A percentile compares a stretch with the other conserved stretches of the same genome.
Evolutionary conservation across 768 basidiomycete species (phyloP).

Genomic region (Mycena haematopus): DNA sequence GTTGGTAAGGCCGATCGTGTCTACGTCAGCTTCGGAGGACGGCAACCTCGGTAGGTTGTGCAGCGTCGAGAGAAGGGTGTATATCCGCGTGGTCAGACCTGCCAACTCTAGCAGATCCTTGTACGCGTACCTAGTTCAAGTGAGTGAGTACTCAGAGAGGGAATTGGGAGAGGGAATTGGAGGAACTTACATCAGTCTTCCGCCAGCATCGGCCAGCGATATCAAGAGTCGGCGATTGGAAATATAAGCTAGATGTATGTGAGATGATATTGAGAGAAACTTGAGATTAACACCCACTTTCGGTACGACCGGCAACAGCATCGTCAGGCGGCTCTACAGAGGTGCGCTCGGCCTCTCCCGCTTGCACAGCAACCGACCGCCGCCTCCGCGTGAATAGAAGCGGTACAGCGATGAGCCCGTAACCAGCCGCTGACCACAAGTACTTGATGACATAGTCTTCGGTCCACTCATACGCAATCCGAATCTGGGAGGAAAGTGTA

Average conservation of each 20-base stretch:
- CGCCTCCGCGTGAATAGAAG: constrained; percentile 72
- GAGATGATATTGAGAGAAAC: background rate
- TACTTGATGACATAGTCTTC: constrained; percentile 98
- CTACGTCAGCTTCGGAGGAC: constrained; percentile 39
- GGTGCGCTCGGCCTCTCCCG: constrained; percentile 10
- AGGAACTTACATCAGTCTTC: constrained; percentile 72
- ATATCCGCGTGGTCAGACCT: constrained; percentile 89
- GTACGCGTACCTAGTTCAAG: constrained; percentile 68
- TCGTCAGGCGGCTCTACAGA: constrained; percentile 38
- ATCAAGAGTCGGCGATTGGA: constrained; percentile 90
- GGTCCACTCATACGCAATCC: constrained; percentile 93
- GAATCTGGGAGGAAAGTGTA: constrained; percentile 55
- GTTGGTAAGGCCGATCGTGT: constrained; percentile 50
- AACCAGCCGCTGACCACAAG: constrained; percentile 92
- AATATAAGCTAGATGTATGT: constrained; percentile 67
- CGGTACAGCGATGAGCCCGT: constrained; percentile 90
- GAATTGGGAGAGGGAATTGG: too few relatives aligned
- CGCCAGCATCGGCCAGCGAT: constrained; percentile 96
- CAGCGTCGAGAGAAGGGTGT: constrained; percentile 84
- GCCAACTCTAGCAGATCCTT: constrained; percentile 96
- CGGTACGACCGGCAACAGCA: constrained; percentile 54
- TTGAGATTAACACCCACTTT: constrained; percentile 42
- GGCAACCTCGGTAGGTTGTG: constrained; percentile 72
- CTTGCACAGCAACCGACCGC: constrained; percentile 39
- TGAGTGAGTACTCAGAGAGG: background rate